Evolutionary conservation across 306 rosid species (phyloP).

Genomic region (Trichosanthes truncata): DNA sequence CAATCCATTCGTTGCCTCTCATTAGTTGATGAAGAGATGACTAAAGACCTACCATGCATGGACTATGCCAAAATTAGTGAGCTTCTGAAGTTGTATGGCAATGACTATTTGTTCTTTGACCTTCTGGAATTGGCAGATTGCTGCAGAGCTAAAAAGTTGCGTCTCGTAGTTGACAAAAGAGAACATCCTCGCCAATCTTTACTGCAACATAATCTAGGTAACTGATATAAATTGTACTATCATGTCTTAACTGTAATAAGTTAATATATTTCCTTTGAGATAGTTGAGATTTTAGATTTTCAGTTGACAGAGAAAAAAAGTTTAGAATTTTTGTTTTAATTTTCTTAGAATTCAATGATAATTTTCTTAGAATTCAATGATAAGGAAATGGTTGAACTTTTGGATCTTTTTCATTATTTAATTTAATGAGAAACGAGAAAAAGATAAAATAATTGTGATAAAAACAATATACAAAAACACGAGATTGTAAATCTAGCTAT

Average conservation of each 20-base stretch:
- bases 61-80: constrained; percentile 70
- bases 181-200: constrained; percentile 88
- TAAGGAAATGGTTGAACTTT: neutral
- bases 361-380: neutral
- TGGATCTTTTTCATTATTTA: neutral
- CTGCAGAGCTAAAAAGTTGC: constrained; percentile 79
- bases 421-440: neutral
- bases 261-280: neutral
- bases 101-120: constrained; percentile 69
- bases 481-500: neutral
- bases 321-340: neutral
- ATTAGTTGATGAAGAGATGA: constrained; percentile 76
- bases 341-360: neutral
- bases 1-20: constrained; percentile 82
- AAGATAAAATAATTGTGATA: neutral
- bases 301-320: neutral
- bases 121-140: constrained; percentile 97
- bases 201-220: constrained; percentile 95
- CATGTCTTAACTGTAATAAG: neutral
- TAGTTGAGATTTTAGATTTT: neutral
- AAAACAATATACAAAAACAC: neutral
- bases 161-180: constrained; percentile 85
- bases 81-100: constrained; percentile 63
- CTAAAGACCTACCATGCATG: constrained; percentile 89
- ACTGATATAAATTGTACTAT: neutral